Evolutionary conservation across 192 early-diverging fungal species (phyloP).

Genomic region (Linnemannia zychae): DNA sequence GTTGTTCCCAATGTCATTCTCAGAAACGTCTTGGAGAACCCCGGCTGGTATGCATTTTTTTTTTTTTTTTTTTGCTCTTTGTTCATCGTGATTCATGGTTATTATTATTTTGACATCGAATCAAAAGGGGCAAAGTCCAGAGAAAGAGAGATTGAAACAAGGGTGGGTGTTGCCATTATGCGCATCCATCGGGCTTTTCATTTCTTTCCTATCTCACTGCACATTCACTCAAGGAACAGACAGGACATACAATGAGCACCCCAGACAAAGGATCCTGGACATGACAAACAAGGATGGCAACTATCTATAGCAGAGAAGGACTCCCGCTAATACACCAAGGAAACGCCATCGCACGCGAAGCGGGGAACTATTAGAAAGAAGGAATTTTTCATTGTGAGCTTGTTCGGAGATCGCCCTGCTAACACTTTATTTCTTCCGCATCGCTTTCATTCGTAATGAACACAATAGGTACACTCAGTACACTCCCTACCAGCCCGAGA

Average conservation of each 20-base stretch:
- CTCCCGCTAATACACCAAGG: background rate
- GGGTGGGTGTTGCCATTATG: background rate
- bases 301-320: background rate
- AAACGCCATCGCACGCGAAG: constrained; percentile 5
- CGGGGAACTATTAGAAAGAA: background rate
- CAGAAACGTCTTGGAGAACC: constrained; percentile 98
- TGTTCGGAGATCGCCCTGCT: background rate
- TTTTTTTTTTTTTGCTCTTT: background rate
- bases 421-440: constrained; percentile 1
- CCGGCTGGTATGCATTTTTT: constrained; percentile 90
- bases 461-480: constrained; percentile 74
- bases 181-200: background rate
- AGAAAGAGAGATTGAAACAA: background rate
- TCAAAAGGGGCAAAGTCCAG: constrained; percentile 1
- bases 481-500: constrained; percentile 99
- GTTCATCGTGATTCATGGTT: background rate
- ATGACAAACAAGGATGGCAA: background rate
- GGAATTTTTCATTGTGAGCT: background rate
- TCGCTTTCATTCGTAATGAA: background rate
- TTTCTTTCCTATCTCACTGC: background rate
- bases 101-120: background rate
- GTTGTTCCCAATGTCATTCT: constrained; percentile 95
- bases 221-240: background rate
- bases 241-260: background rate
- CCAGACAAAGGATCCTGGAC: too few relatives aligned